A percentile compares a stretch with the other conserved stretches of the same genome.
phyloP scores from a whole-genome alignment of 768 basidiomycete species.

The Trametes elegans region DNA sequence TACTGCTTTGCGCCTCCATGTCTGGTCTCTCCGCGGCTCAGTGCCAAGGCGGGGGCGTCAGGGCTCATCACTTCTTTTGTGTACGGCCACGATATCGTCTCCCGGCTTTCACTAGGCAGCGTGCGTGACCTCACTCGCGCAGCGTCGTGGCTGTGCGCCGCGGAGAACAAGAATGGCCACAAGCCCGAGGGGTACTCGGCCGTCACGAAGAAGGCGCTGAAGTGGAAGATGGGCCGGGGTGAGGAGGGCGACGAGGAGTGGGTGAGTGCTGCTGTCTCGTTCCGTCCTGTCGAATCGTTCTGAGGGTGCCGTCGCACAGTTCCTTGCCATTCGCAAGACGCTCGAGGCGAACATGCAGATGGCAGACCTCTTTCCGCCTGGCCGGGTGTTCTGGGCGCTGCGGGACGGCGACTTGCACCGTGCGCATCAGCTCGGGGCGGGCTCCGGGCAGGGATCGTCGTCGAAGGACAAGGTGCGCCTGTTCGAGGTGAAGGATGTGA shows the following conservation, averaged over 20 bases:
- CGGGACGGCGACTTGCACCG: constrained; percentile 69
- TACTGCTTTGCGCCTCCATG: constrained; percentile 85
- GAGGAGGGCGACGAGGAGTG: constrained; percentile 53
- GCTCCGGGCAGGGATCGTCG: constrained; percentile 14
- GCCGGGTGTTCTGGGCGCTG: constrained; percentile 76
- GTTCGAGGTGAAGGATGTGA: constrained; percentile 76
- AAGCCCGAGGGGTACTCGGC: constrained; percentile 39
- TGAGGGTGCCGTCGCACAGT: no score
- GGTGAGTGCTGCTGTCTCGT: constrained; percentile 33
- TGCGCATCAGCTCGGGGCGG: constrained; percentile 39
- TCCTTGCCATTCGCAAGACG: constrained; percentile 77
- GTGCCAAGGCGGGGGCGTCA: constrained; percentile 53
- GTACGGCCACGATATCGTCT: constrained; percentile 80
- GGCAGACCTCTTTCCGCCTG: constrained; percentile 72
- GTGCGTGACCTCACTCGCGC: constrained; percentile 74
- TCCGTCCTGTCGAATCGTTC: neutral
- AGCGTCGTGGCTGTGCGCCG: constrained; percentile 78
- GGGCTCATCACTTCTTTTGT: constrained; percentile 75
- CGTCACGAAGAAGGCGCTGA: constrained; percentile 47
- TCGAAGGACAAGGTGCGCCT: constrained; percentile 57
- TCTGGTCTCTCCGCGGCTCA: constrained; percentile 58
- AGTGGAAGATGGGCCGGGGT: constrained; percentile 63
- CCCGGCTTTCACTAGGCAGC: constrained; percentile 74
- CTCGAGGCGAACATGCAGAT: constrained; percentile 81
- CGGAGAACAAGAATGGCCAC: constrained; percentile 42